phyloP scores from a whole-genome alignment of 2,329 filamentous ascomycete genomes.

The Sclerotinia sclerotiorum region DNA sequence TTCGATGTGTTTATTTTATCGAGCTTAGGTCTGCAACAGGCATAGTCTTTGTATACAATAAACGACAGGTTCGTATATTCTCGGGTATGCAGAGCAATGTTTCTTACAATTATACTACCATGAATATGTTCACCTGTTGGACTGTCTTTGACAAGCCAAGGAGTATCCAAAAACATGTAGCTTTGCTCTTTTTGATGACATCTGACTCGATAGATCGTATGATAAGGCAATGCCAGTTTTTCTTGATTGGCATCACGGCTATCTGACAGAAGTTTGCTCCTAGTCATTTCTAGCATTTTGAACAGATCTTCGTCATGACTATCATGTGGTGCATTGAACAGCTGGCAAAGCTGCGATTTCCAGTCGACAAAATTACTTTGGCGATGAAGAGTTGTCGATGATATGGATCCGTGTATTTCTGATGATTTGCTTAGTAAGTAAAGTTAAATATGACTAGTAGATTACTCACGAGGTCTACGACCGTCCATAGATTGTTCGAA shows the following conservation, averaged over 20 bases:
- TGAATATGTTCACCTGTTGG: constrained; percentile 8
- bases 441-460: not conserved
- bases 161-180: constrained; percentile 21
- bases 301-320: constrained; percentile 23
- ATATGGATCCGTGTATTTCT: constrained; percentile 18
- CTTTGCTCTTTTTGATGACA: constrained; percentile 4
- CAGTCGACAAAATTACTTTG: constrained; percentile 16
- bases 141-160: constrained; percentile 10
- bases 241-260: not conserved
- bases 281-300: constrained; percentile 20
- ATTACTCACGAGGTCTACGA: constrained; percentile 19
- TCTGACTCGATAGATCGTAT: constrained; percentile 22
- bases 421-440: not conserved
- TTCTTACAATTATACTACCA: constrained; percentile 19
- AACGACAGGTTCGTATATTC: constrained; percentile 18
- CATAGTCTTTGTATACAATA: constrained; percentile 20
- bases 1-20: too few species aligned
- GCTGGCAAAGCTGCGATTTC: constrained; percentile 21
- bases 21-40: constrained; percentile 6
- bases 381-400: constrained; percentile 19
- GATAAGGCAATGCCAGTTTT: constrained; percentile 19
- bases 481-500: constrained; percentile 16
- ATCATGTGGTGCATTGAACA: constrained; percentile 20
- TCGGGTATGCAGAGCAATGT: constrained; percentile 15
- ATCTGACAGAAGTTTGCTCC: constrained; percentile 12